These are phyloP conservation scores for Leucocoprinus birnbaumii DNA, from an alignment of 768 basidiomycete species.

Conservation along the genomic window DNA sequence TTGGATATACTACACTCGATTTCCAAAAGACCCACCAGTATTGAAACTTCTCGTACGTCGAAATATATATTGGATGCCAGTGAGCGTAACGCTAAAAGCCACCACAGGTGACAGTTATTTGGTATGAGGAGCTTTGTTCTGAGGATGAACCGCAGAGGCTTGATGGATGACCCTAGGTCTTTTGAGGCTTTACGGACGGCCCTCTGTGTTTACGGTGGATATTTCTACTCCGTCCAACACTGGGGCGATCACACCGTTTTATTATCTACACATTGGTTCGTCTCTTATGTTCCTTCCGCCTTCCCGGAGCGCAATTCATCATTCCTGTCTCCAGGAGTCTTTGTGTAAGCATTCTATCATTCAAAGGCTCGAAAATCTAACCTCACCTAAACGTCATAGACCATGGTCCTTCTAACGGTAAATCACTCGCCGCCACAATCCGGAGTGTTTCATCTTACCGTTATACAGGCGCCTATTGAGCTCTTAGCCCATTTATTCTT, in stretches of 20 bases:
- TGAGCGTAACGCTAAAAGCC: too few species aligned
- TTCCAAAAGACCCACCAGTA: not conserved
- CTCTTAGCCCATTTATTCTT: slow-evolving; percentile 3
- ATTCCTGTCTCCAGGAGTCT: too few species aligned
- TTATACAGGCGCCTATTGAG: not conserved
- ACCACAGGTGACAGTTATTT: not conserved
- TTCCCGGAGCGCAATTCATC: too few species aligned
- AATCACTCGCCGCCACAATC: too few species aligned
- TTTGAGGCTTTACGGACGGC: not conserved
- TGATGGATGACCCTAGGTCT: not conserved
- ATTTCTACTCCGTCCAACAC: not conserved
- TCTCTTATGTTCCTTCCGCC: too few species aligned
- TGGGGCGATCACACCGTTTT: not conserved
- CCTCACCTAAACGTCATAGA: too few species aligned
- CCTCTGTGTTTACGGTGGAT: not conserved
- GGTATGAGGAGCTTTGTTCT: not conserved
- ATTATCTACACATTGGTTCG: too few species aligned
- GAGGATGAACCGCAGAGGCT: not conserved
- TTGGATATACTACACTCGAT: slow-evolving; percentile 1
- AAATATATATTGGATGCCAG: too few species aligned
- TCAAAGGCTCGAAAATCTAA: not conserved
- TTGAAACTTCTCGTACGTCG: not conserved
- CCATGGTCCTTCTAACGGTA: too few species aligned
- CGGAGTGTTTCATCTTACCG: too few species aligned
- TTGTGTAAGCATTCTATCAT: not conserved